Evolutionary conservation across 2,329 filamentous ascomycete species (phyloP).

Genomic region (Diaporthe citriasiana): DNA sequence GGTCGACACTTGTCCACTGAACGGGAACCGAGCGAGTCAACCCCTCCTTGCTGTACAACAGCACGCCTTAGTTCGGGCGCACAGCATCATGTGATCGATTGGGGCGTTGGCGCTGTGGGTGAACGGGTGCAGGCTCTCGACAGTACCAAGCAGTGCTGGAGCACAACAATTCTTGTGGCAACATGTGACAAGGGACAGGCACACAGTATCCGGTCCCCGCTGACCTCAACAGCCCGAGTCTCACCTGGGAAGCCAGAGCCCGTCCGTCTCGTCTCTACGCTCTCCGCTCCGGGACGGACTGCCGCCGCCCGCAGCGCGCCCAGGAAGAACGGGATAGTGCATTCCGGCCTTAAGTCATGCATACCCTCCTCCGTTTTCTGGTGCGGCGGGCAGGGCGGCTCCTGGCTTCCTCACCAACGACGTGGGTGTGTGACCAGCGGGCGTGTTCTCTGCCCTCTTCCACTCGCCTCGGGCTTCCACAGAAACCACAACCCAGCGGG

Average conservation of each 20-base stretch:
- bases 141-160: not conserved
- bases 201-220: not conserved
- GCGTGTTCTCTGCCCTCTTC: constrained; percentile 2
- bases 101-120: not conserved
- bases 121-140: not conserved
- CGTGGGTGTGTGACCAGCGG: not conserved
- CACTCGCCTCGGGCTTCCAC: constrained; percentile 15
- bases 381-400: not conserved
- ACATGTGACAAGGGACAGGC: not conserved
- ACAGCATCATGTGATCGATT: not conserved
- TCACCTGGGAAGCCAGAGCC: not conserved
- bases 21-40: not conserved
- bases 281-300: not conserved
- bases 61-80: not conserved
- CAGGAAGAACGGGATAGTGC: constrained; percentile 5
- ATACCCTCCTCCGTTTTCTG: not conserved
- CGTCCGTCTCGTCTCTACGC: not conserved
- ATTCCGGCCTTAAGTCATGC: constrained; percentile 20
- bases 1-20: too few species aligned
- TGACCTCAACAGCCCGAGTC: not conserved
- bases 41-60: not conserved
- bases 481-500: constrained; percentile 37
- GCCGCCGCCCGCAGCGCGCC: constrained; percentile 18
- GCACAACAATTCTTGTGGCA: not conserved
- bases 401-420: not conserved